These are phyloP conservation scores for Colletotrichum simmondsii DNA, from an alignment of 2,329 filamentous ascomycete species.

Conservation along the genomic window DNA sequence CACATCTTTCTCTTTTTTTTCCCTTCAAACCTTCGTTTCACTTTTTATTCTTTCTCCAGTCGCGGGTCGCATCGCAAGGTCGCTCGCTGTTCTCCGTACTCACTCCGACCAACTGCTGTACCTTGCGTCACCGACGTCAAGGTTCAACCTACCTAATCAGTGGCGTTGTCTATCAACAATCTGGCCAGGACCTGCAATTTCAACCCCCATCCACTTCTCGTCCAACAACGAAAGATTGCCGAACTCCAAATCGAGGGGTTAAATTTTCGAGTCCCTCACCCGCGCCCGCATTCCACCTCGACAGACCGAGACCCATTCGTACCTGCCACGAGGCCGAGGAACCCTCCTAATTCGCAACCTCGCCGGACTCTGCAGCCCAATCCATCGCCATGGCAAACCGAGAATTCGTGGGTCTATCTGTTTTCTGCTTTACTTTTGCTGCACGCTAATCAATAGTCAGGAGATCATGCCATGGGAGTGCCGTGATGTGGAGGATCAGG, in stretches of 20 bases:
- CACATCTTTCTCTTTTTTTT: background rate
- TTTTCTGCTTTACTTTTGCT: background rate
- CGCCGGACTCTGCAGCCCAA: background rate
- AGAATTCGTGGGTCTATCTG: constrained; percentile 10
- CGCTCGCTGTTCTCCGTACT: background rate
- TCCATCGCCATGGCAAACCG: constrained; percentile 17
- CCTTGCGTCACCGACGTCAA: constrained; percentile 2
- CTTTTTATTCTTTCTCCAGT: constrained; percentile 17
- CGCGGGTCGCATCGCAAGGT: constrained; percentile 17
- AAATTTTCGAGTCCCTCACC: background rate
- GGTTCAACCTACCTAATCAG: background rate
- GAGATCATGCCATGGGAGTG: constrained; percentile 58
- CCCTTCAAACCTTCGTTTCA: constrained; percentile 30
- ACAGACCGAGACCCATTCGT: background rate
- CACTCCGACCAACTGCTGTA: background rate
- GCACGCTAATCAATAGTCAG: constrained; percentile 36
- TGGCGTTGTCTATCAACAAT: background rate
- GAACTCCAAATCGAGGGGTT: background rate
- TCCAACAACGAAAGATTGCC: background rate
- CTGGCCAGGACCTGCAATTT: background rate
- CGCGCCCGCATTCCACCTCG: background rate
- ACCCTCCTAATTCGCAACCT: background rate
- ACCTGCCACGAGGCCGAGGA: background rate
- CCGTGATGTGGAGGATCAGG: constrained; percentile 63
- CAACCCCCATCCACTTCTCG: background rate